Evolutionary conservation across 495 filamentous ascomycete species (phyloP).

Genomic region (Neurospora sp.): DNA sequence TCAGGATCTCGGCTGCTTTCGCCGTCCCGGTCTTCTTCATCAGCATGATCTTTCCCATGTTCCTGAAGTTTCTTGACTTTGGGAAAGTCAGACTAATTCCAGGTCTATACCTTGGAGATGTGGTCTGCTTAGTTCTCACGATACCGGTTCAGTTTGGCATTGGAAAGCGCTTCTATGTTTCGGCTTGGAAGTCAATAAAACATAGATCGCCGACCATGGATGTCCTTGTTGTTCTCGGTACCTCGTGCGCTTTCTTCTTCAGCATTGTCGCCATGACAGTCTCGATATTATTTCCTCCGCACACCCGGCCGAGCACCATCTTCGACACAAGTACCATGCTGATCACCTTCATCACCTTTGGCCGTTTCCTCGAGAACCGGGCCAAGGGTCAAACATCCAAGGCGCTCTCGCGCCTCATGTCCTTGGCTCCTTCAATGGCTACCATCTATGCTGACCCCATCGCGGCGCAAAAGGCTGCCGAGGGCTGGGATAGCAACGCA

Average conservation of each 20-base stretch:
- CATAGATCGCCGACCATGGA: conserved; percentile 96
- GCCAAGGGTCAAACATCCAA: conserved; percentile 96
- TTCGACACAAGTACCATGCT: conserved; percentile 99
- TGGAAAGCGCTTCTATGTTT: conserved; percentile 82
- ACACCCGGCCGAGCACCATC: conserved; percentile 70
- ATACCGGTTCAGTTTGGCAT: conserved; percentile 95
- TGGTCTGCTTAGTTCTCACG: conserved; percentile 73
- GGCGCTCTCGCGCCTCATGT: conserved; percentile 92
- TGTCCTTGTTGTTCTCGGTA: conserved; percentile 87
- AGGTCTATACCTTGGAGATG: conserved; percentile 79
- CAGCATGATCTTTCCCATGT: conserved; percentile 85
- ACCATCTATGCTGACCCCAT: conserved; percentile 97
- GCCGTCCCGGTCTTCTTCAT: conserved; percentile 88
- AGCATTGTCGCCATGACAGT: conserved; percentile 82
- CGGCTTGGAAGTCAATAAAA: conserved; percentile 80
- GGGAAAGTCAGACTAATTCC: conserved; percentile 53
- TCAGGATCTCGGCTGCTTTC: conserved; percentile 63
- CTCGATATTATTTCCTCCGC: conserved; percentile 56
- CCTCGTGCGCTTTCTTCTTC: conserved; percentile 97
- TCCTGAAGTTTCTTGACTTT: conserved; percentile 59
- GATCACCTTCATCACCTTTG: conserved; percentile 89
- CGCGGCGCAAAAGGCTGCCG: conserved; percentile 79
- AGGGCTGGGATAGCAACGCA: conserved; percentile 52
- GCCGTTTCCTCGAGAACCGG: conserved; percentile 85
- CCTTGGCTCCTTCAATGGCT: conserved; percentile 88